phyloP scores from a whole-genome alignment of 371 early-diverging fungal genomes.

The Amoeboaphelidium protococcarum region DNA sequence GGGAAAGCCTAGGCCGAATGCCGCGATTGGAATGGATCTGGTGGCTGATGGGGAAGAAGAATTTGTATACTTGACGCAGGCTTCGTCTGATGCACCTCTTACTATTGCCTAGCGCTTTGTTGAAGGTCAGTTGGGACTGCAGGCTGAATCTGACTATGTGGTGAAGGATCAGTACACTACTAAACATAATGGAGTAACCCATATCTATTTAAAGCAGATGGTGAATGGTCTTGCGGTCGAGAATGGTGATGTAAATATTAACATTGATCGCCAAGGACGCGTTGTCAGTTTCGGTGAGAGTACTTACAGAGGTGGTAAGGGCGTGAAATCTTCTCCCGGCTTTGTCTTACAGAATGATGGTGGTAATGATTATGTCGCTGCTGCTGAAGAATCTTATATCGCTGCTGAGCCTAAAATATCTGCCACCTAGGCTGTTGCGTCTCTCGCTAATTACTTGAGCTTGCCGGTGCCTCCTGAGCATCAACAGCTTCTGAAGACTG shows the following conservation, averaged over 20 bases:
- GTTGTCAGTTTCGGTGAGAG: slow-evolving; percentile 43
- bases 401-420: neutral
- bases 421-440: neutral
- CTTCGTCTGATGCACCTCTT: neutral
- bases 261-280: slow-evolving; percentile 34
- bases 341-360: neutral
- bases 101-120: neutral
- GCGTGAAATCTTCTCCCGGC: no score
- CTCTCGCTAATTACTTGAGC: neutral
- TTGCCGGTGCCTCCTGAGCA: neutral
- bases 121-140: neutral
- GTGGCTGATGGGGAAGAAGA: neutral
- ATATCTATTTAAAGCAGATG: slow-evolving; percentile 45
- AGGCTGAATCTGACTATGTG: slow-evolving; percentile 10
- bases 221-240: slow-evolving; percentile 41
- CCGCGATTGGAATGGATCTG: neutral
- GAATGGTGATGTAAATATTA: slow-evolving; percentile 56
- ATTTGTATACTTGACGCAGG: neutral
- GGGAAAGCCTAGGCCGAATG: neutral
- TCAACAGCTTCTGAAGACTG: neutral
- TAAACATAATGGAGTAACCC: slow-evolving; percentile 42
- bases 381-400: neutral
- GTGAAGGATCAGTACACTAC: slow-evolving; percentile 32
- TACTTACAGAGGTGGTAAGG: no score
- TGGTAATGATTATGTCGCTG: neutral